phyloP scores from a whole-genome alignment of 192 early-diverging fungal genomes.

The Backusella mclennaniae region DNA sequence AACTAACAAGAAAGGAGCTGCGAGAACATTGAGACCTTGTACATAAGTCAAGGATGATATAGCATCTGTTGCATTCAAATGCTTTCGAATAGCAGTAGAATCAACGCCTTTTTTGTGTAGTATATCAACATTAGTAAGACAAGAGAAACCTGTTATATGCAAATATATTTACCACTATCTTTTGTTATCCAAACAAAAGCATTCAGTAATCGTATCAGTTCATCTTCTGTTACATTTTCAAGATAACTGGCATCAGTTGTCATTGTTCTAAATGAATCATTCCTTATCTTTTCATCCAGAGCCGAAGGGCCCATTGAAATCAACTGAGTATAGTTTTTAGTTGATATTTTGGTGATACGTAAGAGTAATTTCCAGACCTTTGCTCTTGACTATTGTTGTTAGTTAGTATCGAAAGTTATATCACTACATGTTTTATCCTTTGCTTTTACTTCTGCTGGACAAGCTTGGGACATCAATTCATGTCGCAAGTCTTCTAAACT shows the following conservation, averaged over 20 bases:
- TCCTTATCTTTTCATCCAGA: conserved; percentile 80
- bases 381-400: conserved; percentile 38
- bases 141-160: neutral
- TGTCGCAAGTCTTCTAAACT: conserved; percentile 18
- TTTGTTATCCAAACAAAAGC: conserved; percentile 75
- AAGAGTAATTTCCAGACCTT: conserved; percentile 76
- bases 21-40: conserved; percentile 94
- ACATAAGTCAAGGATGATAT: conserved; percentile 69
- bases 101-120: neutral
- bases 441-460: conserved; percentile 8
- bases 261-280: conserved; percentile 88
- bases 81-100: conserved; percentile 1
- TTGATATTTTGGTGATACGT: conserved; percentile 67
- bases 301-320: conserved; percentile 69
- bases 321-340: conserved; percentile 69
- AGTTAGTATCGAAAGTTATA: neutral
- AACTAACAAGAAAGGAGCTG: conserved; percentile 86
- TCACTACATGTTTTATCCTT: neutral
- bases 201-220: conserved; percentile 79
- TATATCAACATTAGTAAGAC: neutral
- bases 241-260: conserved; percentile 76
- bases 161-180: conserved; percentile 58
- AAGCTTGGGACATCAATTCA: neutral
- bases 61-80: neutral
- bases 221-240: conserved; percentile 66